These are phyloP conservation scores for Trichoderma oligosporum DNA, from an alignment of 2,329 filamentous ascomycete species.

Conservation along the genomic window DNA sequence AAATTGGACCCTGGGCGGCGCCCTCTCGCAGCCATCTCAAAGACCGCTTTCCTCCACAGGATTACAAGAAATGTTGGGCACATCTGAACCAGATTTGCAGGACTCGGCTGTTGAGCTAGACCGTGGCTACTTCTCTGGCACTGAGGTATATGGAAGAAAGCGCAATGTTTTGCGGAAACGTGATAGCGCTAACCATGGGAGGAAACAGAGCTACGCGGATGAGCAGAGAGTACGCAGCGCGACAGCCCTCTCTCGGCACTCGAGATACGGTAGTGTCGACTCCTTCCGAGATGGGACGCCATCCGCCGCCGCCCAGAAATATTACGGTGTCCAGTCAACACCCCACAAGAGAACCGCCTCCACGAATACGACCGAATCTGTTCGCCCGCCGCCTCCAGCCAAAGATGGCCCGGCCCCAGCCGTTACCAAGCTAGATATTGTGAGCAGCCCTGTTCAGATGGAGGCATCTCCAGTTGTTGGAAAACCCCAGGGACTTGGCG, in stretches of 20 bases:
- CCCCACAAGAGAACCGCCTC: slow-evolving; percentile 60
- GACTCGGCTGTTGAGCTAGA: slow-evolving; percentile 64
- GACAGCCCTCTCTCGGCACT: slow-evolving; percentile 66
- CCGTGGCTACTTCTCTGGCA: slow-evolving; percentile 88
- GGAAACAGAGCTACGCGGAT: slow-evolving; percentile 72
- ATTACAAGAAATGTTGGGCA: slow-evolving; percentile 42
- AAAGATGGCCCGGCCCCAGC: slow-evolving; percentile 54
- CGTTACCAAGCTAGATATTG: slow-evolving; percentile 58
- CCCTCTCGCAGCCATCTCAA: slow-evolving; percentile 38
- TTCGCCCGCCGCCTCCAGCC: slow-evolving; percentile 47
- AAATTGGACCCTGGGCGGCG: slow-evolving; percentile 63
- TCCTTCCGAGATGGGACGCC: slow-evolving; percentile 62
- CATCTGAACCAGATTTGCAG: slow-evolving; percentile 39
- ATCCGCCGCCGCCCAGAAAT: slow-evolving; percentile 62
- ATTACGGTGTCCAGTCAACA: slow-evolving; percentile 54
- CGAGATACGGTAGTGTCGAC: slow-evolving; percentile 73
- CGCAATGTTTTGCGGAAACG: slow-evolving; percentile 81
- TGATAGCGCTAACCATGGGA: slow-evolving; percentile 58
- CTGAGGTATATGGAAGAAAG: slow-evolving; percentile 71
- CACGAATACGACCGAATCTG: slow-evolving; percentile 53
- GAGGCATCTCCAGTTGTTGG: slow-evolving; percentile 45
- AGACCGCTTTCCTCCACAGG: slow-evolving; percentile 54
- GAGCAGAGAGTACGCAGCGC: slow-evolving; percentile 66
- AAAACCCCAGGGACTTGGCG: slow-evolving; percentile 43
- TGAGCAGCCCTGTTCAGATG: slow-evolving; percentile 35